phyloP scores from a whole-genome alignment of 805 yeast species.

The Teunomyces funiuensis region DNA sequence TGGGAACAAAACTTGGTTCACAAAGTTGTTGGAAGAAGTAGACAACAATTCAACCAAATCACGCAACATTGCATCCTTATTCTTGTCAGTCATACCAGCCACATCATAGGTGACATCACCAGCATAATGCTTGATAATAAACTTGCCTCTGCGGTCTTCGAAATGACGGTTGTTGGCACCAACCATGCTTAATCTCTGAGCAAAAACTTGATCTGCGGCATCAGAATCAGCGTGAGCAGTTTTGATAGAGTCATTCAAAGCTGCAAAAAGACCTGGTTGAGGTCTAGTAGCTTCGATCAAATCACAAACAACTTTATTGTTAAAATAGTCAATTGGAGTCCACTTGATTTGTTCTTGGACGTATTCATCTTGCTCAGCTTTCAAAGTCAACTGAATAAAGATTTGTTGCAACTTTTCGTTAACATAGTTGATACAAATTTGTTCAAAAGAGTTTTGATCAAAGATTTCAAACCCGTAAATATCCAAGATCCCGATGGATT shows the following conservation, averaged over 20 bases:
- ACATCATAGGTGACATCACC: constrained; percentile 97
- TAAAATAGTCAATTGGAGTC: constrained; percentile 96
- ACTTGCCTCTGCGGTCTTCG: constrained; percentile 83
- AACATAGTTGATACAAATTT: constrained; percentile 91
- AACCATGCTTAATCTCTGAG: constrained; percentile 85
- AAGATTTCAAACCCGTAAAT: constrained; percentile 96
- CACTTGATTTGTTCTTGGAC: constrained; percentile 93
- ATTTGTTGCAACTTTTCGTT: constrained; percentile 96
- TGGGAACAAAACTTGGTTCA: constrained; percentile 52
- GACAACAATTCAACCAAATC: constrained; percentile 79
- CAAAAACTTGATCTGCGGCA: constrained; percentile 96
- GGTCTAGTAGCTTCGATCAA: constrained; percentile 91
- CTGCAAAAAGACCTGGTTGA: constrained; percentile 90
- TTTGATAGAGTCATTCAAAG: constrained; percentile 93
- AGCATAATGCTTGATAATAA: constrained; percentile 93
- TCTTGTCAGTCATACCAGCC: constrained; percentile 89
- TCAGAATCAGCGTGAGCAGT: constrained; percentile 97
- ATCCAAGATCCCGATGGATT: constrained; percentile 90
- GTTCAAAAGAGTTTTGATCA: constrained; percentile 93
- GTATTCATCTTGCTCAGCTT: constrained; percentile 97
- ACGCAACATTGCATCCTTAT: constrained; percentile 89
- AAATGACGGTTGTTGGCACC: constrained; percentile 77
- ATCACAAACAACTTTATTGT: constrained; percentile 95
- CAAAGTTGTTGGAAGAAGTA: constrained; percentile 68
- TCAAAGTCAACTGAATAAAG: constrained; percentile 90